Conservation (phyloP, 805 yeast species). For the Metschnikowia chrysomelidarum region DNA sequence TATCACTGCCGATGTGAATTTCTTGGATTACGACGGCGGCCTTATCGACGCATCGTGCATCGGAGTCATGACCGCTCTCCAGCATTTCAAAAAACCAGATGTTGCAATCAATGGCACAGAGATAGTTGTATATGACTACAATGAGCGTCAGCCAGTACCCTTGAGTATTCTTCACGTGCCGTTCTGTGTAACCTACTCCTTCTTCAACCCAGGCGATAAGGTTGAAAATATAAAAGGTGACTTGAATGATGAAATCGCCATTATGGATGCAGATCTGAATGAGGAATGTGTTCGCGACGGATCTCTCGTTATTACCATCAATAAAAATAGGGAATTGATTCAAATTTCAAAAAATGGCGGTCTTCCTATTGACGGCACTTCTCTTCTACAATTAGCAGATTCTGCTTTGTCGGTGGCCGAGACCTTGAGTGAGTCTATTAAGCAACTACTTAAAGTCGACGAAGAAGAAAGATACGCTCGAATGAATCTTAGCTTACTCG, state of each 20-base stretch:
- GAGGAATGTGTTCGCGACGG: constrained; percentile 83
- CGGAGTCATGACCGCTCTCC: constrained; percentile 83
- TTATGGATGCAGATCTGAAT: constrained; percentile 71
- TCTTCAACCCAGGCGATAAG: constrained; percentile 63
- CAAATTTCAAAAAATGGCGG: constrained; percentile 93
- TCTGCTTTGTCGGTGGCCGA: constrained; percentile 65
- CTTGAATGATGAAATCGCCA: constrained; percentile 52
- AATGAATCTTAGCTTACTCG: constrained; percentile 31
- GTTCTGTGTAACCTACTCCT: constrained; percentile 83
- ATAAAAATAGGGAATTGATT: constrained; percentile 86
- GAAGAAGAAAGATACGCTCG: constrained; percentile 44
- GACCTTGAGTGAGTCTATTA: constrained; percentile 61
- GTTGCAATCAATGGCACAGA: constrained; percentile 66
- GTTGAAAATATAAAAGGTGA: constrained; percentile 74
- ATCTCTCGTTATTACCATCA: constrained; percentile 77
- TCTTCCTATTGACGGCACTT: constrained; percentile 69
- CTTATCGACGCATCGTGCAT: constrained; percentile 86
- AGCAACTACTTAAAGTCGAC: constrained; percentile 53
- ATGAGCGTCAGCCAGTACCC: constrained; percentile 85
- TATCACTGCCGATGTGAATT: constrained; percentile 85
- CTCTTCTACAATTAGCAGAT: constrained; percentile 65
- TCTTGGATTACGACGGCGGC: constrained; percentile 89
- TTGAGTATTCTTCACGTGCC: constrained; percentile 87
- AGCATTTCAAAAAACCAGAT: constrained; percentile 84
- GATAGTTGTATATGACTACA: constrained; percentile 63